Conservation (phyloP, 2,329 filamentous ascomycete species). For the Penicillium occitanis region DNA sequence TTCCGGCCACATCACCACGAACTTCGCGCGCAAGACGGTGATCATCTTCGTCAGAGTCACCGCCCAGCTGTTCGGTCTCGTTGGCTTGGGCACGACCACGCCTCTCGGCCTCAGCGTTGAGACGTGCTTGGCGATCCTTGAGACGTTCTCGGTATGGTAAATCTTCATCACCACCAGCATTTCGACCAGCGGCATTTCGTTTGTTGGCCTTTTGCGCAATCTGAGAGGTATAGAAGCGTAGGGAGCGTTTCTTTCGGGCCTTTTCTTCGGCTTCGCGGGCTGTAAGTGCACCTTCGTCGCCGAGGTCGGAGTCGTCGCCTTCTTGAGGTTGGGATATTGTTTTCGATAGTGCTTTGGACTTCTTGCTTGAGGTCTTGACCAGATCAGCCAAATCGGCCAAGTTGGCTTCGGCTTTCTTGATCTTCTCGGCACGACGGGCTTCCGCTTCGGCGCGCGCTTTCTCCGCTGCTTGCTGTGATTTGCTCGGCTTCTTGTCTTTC, state of each 20-base stretch:
- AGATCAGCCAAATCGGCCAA: slow-evolving; percentile 71
- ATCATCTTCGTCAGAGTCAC: slow-evolving; percentile 67
- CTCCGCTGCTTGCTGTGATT: slow-evolving; percentile 53
- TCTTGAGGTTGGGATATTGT: slow-evolving; percentile 34
- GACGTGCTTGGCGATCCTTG: slow-evolving; percentile 77
- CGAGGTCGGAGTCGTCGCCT: slow-evolving; percentile 79
- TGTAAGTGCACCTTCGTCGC: slow-evolving; percentile 80
- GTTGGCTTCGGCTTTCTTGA: slow-evolving; percentile 64
- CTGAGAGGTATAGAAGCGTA: slow-evolving; percentile 97
- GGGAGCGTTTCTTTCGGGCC: slow-evolving; percentile 80
- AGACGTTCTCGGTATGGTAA: slow-evolving; percentile 82
- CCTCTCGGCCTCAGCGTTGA: slow-evolving; percentile 85
- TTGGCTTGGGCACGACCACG: slow-evolving; percentile 66
- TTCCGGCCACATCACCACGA: slow-evolving; percentile 35
- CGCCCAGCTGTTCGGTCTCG: slow-evolving; percentile 67
- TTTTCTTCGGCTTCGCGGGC: slow-evolving; percentile 81
- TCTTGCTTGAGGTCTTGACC: slow-evolving; percentile 48
- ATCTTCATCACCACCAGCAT: slow-evolving; percentile 61
- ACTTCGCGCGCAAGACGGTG: slow-evolving; percentile 54
- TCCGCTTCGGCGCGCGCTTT: slow-evolving; percentile 56
- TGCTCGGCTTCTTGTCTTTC: slow-evolving; percentile 47
- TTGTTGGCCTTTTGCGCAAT: slow-evolving; percentile 93
- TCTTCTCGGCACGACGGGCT: slow-evolving; percentile 54
- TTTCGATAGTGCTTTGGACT: slow-evolving; percentile 42
- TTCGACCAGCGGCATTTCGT: slow-evolving; percentile 61